phyloP scores from a whole-genome alignment of 192 early-diverging fungal genomes.

The Haplosporangium gracile region DNA sequence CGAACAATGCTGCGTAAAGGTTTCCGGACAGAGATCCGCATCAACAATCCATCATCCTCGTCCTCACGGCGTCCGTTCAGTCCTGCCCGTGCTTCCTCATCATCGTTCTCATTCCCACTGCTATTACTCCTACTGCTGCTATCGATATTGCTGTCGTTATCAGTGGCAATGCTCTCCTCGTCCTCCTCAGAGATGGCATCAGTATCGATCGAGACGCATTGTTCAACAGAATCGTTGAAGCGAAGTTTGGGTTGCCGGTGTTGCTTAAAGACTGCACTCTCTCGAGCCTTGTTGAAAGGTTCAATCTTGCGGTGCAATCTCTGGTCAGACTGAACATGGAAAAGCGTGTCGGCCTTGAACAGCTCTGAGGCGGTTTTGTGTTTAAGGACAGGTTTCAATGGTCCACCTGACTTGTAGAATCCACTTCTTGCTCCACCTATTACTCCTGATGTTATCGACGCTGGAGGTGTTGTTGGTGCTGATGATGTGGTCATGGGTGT shows the following conservation, averaged over 20 bases:
- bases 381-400: constrained; percentile 68
- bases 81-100: constrained; percentile 5
- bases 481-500: neutral
- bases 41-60: constrained; percentile 39
- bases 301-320: constrained; percentile 36
- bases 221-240: constrained; percentile 71
- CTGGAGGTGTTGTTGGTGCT: constrained; percentile 2
- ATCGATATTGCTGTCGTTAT: constrained; percentile 18
- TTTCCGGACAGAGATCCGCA: constrained; percentile 34
- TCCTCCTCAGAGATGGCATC: constrained; percentile 55
- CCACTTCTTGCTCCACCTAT: neutral
- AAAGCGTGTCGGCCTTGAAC: constrained; percentile 53
- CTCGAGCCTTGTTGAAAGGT: constrained; percentile 32
- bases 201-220: constrained; percentile 64
- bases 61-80: constrained; percentile 8
- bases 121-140: neutral
- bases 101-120: neutral
- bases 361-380: constrained; percentile 65
- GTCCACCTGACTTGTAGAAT: neutral
- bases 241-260: constrained; percentile 63
- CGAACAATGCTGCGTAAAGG: constrained; percentile 38
- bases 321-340: constrained; percentile 49
- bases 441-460: neutral
- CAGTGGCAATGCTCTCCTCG: constrained; percentile 18
- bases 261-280: constrained; percentile 60